A percentile compares a stretch with the other conserved stretches of the same genome.
phyloP scores from a whole-genome alignment of 164 flowering plant genomes.

The Tetrastigma voinierianum region DNA sequence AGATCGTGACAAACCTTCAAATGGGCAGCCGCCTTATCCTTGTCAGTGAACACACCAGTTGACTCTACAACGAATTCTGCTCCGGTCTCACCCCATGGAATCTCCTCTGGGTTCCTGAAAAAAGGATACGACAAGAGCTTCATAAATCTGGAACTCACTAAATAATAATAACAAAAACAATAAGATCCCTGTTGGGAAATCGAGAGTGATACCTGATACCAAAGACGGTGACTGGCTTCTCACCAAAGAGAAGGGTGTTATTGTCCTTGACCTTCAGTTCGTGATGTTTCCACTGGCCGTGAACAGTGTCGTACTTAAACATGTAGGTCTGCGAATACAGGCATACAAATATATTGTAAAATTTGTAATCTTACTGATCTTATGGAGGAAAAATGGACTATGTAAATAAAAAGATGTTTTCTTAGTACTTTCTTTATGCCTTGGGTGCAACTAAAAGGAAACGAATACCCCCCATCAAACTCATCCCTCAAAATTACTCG shows the following conservation, averaged over 20 bases:
- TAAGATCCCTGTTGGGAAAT: not conserved
- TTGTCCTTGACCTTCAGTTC: constrained; percentile 69
- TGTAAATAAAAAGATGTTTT: too few species aligned
- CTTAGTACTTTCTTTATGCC: too few species aligned
- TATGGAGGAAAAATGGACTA: too few species aligned
- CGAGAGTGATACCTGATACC: constrained; percentile 50
- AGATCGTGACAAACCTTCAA: constrained; percentile 42
- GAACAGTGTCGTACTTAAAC: constrained; percentile 89
- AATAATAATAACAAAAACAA: not conserved
- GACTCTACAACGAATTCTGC: constrained; percentile 54
- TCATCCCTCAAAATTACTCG: too few species aligned
- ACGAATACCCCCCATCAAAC: too few species aligned
- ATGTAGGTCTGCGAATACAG: constrained; percentile 64
- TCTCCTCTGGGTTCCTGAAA: constrained; percentile 44
- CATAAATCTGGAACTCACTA: not conserved
- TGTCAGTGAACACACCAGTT: constrained; percentile 69
- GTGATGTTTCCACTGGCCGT: constrained; percentile 80
- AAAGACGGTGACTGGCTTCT: constrained; percentile 68
- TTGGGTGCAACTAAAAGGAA: too few species aligned
- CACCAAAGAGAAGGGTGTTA: constrained; percentile 87
- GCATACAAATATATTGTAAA: not conserved
- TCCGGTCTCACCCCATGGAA: constrained; percentile 63
- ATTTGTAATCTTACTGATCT: too few species aligned
- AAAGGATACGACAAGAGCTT: not conserved
- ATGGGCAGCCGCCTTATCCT: constrained; percentile 76